Conservation (phyloP, 169 alveolate genomes). For the Cryptosporidium andersoni region DNA sequence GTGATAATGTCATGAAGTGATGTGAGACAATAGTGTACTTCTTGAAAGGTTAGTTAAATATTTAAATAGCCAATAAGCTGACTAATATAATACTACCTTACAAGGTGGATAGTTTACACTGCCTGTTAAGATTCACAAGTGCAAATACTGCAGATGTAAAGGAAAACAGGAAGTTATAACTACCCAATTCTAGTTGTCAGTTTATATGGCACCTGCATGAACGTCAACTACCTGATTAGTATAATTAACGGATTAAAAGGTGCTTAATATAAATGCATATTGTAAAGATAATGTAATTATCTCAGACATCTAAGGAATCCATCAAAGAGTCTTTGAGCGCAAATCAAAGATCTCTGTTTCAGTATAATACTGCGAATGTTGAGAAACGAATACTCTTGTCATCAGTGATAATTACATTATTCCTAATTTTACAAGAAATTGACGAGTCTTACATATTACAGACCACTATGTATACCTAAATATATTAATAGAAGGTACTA, state of each 20-base stretch:
- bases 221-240: conserved; percentile 23
- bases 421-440: background rate
- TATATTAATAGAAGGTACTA: background rate
- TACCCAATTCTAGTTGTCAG: no score
- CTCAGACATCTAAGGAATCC: conserved; percentile 74
- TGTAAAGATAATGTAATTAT: conserved; percentile 1
- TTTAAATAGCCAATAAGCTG: no score
- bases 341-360: conserved; percentile 53
- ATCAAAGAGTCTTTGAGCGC: conserved; percentile 72
- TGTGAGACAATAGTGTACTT: no score
- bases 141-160: background rate
- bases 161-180: no score
- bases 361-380: conserved; percentile 72
- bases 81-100: background rate
- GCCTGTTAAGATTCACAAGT: background rate
- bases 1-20: no score
- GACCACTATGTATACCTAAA: no score
- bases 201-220: conserved; percentile 65
- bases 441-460: no score
- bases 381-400: conserved; percentile 69
- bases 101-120: conserved; percentile 6
- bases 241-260: conserved; percentile 59
- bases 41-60: background rate
- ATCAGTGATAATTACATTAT: conserved; percentile 22
- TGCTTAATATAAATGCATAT: background rate